Base-by-base conservation (phyloP, 2,329 filamentous ascomycete species). In the Pseudogymnoascus sp. region DNA sequence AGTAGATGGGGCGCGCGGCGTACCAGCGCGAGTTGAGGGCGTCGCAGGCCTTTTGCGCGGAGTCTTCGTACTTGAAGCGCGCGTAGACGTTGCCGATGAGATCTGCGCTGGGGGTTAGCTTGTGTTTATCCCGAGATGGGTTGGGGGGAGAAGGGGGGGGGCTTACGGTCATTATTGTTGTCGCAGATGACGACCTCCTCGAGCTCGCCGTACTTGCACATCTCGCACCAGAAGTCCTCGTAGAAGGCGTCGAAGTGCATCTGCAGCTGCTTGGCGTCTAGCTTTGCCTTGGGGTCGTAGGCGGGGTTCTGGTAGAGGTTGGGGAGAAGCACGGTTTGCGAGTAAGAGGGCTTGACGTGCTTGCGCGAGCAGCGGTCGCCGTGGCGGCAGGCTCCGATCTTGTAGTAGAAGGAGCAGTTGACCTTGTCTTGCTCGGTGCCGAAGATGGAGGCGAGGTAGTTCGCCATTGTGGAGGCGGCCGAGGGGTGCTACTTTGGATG, bases 201-300 rank as follows among this genome's bases (percentile, higher is more conserved):
- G 37, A 97, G 83, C 79, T 97, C 91, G 70, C 95, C 95, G 76
- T 96, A 99, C 79, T 96, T 92, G 88, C 95, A 97, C 81, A 99
- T 91, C 84, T 99, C 95, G 80, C 93, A 97, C 93, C 95, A 99
- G 69, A 99, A 92, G 76, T 99, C 95, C 81, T 99, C 95, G 82
- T 99, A 99, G 78, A 99, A 99, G 73, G 95, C 95, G 78, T 99
- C 95, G 75, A 99, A 99, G 84, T 99, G 95, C 81, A 96, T 96
- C 79, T 97, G 93, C 75, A 97, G 88, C 82, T 99, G 95, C 70
- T 86, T 88, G 5, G 92, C 81, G 79, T 96, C 97, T 90, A 99
- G 96, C 80, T 93, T 95, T 83, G 88, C 95, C 81, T 96, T 96
- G 59, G 90, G 87, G 77, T 97, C 93, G 85, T 96, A 96, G 67